Evolutionary conservation across 1,139 yeast genomes (phyloP), one percentile per base, ranked within the genome.

Genomic region (Blastobotrys ciferrii): DNA sequence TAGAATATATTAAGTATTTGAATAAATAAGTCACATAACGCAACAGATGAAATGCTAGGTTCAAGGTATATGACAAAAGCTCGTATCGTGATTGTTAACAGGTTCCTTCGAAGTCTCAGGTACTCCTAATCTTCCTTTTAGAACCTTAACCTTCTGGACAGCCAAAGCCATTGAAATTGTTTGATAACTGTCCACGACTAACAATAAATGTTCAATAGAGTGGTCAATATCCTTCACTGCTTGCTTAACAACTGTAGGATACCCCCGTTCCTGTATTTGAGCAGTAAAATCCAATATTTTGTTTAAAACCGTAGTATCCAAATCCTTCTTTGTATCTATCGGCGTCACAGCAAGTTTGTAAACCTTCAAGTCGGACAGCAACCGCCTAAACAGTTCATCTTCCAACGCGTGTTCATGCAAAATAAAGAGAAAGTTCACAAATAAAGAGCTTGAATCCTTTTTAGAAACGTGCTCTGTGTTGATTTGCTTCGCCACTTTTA

Each of bases 101-200:
- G 4, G 23, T 11, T 19, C 28, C 6, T 6, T 4, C 28, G 39
- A 18, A 5, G 39, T 15, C 4, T 15, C n/a, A 6, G 12, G 4
- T 4, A 18, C 18, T 3, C 18, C 39, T 11, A 23, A 20, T 7
- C 43, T 33, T n/a, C 35, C 23, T 19, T 41, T 32, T 3, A 41
- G 43, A 11, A 41, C 37, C 18, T 41, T 41, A 3, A 41, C 30
- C 31, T 45, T 45, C 28, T 48, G 51, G 15, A 42, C 31, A 4
- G 48, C 51, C 37, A 48, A 13, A 3, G 51, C 51, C 45, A 42
- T 20, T 1, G 48, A 45, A 7, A 48, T 48, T 38, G 44, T 47
- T 12, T 47, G 47, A 32, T 43, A 43, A 14, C 43, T 37, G 28
- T 38, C 36, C 12, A 39, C 41, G 14, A 12, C 18, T 2, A 28